Evolutionary conservation across 371 early-diverging fungal genomes (phyloP), one percentile per base, ranked within the genome.

Genomic region (Mucor racemosus): DNA sequence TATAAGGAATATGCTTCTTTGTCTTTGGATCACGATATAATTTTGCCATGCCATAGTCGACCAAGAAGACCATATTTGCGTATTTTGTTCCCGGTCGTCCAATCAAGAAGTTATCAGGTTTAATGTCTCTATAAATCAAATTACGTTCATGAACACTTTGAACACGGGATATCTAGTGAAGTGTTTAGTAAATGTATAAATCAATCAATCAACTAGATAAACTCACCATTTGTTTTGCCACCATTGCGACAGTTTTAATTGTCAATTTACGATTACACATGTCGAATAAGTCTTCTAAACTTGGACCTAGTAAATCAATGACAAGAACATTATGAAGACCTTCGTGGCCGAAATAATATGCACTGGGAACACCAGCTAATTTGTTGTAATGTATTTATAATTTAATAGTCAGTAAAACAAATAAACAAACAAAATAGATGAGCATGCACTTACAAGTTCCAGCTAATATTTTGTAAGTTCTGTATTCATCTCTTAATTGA

Each of bases 61-160:
- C 86, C 72, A 93, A 85, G 69, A 86, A 91, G 14, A 91, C 79
- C 44, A 76, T 76, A 63, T 85, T 84, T 13, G 84, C 80, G 58
- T 84, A 76, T 36, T 88, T 84, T 17, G 86, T 84, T 58, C 84
- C 78, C 5, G 92, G 88, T 31, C 91, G 79, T 36, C 97, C 95
- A 64, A 96, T 90, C 31, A 96, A 81, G 77, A 99, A 99, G 83
- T 99, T 99, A 77, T 99, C 99, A 26, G 99, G 99, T 77, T 99
- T 99, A 73, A 99, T 98, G 78, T 99, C 99, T 66, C 99, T 90
- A 79, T 99, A 99, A 42, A 99, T 92, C 69, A 96, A 83, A 76
- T 96, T 94, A 70, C 91, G 89, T 72, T 97, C 95, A 78, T 99
- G 99, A 42, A 99, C 89, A 39, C 88, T 86, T 86, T 99, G 97